These are phyloP conservation scores for Thielaviopsis ethacetica DNA, from an alignment of 2,329 filamentous ascomycete genomes.

Conservation along the genomic window DNA sequence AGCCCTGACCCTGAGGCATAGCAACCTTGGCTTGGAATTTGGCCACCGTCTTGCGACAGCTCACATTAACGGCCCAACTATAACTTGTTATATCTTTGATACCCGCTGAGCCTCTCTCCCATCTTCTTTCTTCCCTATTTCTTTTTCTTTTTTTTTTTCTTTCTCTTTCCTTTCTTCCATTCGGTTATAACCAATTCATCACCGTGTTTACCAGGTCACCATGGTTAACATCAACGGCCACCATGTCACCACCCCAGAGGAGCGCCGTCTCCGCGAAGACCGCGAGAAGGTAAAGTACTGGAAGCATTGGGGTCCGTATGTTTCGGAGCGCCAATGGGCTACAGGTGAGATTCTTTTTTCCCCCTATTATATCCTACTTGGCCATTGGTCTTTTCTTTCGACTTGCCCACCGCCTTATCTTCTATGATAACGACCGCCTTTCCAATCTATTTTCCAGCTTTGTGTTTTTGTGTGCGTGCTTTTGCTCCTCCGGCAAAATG, in stretches of 20 bases:
- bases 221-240: constrained; percentile 89
- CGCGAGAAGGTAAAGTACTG: constrained; percentile 74
- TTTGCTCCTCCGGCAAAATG: background rate
- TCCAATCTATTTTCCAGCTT: background rate
- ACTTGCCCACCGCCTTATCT: background rate
- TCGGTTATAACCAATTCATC: no score
- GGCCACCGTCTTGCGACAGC: no score
- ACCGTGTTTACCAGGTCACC: no score
- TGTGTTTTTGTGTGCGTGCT: no score
- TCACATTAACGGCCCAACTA: no score
- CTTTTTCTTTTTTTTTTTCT: background rate
- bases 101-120: background rate
- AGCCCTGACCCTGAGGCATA: no score
- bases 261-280: constrained; percentile 78
- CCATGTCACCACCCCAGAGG: constrained; percentile 77
- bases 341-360: constrained; percentile 45
- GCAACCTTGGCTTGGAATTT: no score
- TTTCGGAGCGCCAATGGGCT: constrained; percentile 89
- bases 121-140: background rate
- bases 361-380: background rate
- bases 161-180: background rate
- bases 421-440: background rate
- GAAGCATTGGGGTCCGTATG: constrained; percentile 96
- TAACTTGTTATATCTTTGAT: no score
- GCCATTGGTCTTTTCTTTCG: background rate